Conservation (phyloP, 352 stramenopile species). For the Phytophthora syringae region DNA sequence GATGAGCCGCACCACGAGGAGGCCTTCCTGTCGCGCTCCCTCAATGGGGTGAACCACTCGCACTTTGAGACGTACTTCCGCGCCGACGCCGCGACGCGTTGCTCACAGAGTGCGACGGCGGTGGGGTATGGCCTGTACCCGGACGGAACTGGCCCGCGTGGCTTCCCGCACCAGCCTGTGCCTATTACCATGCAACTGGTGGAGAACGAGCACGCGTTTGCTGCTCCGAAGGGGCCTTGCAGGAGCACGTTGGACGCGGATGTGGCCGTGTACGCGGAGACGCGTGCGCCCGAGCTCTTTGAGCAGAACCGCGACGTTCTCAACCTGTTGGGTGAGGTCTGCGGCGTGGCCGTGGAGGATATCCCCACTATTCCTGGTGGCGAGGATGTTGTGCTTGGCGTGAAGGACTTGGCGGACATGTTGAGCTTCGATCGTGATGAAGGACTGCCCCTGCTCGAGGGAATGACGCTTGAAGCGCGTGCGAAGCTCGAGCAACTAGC, state of each 20-base stretch:
- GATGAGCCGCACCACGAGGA: slow-evolving; percentile 42
- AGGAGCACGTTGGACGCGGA: slow-evolving; percentile 54
- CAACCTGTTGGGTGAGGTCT: slow-evolving; percentile 58
- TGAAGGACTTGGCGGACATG: slow-evolving; percentile 88
- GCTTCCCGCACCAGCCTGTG: slow-evolving; percentile 76
- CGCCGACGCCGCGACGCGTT: slow-evolving; percentile 79
- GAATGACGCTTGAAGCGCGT: slow-evolving; percentile 61
- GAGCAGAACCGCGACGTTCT: slow-evolving; percentile 62
- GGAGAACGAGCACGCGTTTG: slow-evolving; percentile 86
- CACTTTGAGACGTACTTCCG: slow-evolving; percentile 90
- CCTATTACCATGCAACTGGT: slow-evolving; percentile 88
- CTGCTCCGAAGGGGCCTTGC: slow-evolving; percentile 81
- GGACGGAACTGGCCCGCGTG: slow-evolving; percentile 70
- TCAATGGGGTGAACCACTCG: slow-evolving; percentile 73
- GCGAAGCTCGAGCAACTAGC: slow-evolving; percentile 67
- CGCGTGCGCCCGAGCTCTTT: slow-evolving; percentile 64
- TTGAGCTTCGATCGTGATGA: slow-evolving; percentile 84
- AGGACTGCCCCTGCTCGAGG: slow-evolving; percentile 52
- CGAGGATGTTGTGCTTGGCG: slow-evolving; percentile 76
- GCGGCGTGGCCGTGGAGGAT: slow-evolving; percentile 62
- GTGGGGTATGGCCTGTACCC: slow-evolving; percentile 84
- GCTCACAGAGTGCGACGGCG: slow-evolving; percentile 78
- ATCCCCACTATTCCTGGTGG: slow-evolving; percentile 62
- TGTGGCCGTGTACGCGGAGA: slow-evolving; percentile 61
- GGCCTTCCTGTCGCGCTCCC: slow-evolving; percentile 70